phyloP scores from a whole-genome alignment of 345 rosid species.

The Microthlaspi erraticum region DNA sequence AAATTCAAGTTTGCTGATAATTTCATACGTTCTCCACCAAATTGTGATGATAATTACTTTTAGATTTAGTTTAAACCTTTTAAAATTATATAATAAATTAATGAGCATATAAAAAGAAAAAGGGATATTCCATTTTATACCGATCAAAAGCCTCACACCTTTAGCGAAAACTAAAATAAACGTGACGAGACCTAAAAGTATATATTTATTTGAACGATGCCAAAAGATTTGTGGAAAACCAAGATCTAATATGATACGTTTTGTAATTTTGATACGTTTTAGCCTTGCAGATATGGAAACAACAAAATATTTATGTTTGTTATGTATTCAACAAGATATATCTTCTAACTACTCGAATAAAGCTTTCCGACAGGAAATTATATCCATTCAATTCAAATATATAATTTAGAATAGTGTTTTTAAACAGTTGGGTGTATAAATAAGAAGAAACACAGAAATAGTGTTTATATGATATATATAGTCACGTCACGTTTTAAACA shows the following conservation, averaged over 20 bases:
- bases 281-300: no score
- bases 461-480: no score
- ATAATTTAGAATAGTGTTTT: background rate
- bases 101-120: constrained; percentile 3
- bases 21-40: background rate
- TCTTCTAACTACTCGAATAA: no score
- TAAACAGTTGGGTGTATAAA: background rate
- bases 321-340: no score
- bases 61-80: background rate
- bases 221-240: no score
- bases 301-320: no score
- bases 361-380: no score
- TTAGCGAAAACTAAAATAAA: background rate
- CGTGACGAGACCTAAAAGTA: background rate
- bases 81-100: background rate
- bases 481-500: background rate
- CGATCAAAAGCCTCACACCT: background rate
- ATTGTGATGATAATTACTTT: background rate
- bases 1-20: background rate
- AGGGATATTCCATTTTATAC: constrained; percentile 23
- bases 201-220: no score
- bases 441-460: constrained; percentile 7
- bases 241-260: no score
- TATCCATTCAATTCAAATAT: no score
- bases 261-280: no score